These are phyloP conservation scores for Boechera divaricarpa DNA, from an alignment of 345 rosid species.

Conservation along the genomic window DNA sequence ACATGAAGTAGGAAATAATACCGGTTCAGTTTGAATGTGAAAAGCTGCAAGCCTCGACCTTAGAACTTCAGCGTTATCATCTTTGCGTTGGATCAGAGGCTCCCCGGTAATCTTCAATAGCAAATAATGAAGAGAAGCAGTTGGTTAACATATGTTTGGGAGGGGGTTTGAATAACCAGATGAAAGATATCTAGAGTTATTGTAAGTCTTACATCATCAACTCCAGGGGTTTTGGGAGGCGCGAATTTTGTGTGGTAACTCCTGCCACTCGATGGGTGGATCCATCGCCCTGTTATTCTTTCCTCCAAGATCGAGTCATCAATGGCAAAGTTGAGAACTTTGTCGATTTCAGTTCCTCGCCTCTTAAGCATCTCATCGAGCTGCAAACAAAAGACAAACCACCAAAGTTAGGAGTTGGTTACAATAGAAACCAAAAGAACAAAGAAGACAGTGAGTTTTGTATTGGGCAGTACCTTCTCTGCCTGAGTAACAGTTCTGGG, in stretches of 20 bases:
- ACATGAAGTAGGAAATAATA: slow-evolving; percentile 31
- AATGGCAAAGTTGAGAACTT: slow-evolving; percentile 84
- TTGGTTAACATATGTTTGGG: not conserved
- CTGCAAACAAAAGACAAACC: slow-evolving; percentile 47
- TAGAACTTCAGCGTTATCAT: slow-evolving; percentile 81
- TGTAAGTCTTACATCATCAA: slow-evolving; percentile 75
- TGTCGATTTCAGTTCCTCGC: slow-evolving; percentile 73
- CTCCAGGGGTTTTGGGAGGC: slow-evolving; percentile 70
- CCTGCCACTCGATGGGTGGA: slow-evolving; percentile 91
- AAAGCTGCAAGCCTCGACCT: slow-evolving; percentile 84
- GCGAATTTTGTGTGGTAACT: slow-evolving; percentile 85
- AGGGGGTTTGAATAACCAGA: not conserved
- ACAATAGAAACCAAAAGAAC: not conserved
- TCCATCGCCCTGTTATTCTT: slow-evolving; percentile 94
- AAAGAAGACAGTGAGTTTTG: not conserved
- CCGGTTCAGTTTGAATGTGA: slow-evolving; percentile 86
- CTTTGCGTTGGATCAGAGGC: slow-evolving; percentile 85
- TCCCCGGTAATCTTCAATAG: slow-evolving; percentile 74
- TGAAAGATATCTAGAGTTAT: not conserved
- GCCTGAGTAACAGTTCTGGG: slow-evolving; percentile 91
- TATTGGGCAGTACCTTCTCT: slow-evolving; percentile 60
- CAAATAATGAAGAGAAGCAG: slow-evolving; percentile 14
- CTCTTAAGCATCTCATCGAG: slow-evolving; percentile 90
- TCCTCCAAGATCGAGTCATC: slow-evolving; percentile 90
- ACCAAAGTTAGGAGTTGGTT: slow-evolving; percentile 13